These are phyloP conservation scores for Cercospora zeae-maydis DNA, from an alignment of 2,329 filamentous ascomycete genomes.

Conservation along the genomic window DNA sequence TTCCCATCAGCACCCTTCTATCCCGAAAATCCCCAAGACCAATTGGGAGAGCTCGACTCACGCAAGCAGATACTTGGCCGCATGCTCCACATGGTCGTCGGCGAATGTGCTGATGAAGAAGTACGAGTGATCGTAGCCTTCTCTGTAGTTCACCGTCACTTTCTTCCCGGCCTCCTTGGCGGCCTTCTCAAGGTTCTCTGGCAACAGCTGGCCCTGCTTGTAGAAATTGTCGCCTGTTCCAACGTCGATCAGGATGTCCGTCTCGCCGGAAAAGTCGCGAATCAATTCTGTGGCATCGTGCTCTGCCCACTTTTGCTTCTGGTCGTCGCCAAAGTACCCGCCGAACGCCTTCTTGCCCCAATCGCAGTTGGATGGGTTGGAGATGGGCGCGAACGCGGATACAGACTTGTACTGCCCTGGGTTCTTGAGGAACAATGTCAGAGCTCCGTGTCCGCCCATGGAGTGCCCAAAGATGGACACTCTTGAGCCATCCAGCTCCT, in stretches of 20 bases:
- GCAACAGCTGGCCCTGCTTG: constrained; percentile 85
- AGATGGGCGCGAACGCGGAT: constrained; percentile 27
- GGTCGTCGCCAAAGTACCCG: constrained; percentile 77
- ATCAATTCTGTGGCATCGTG: constrained; percentile 92
- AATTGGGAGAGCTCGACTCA: constrained; percentile 15
- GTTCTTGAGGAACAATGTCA: constrained; percentile 89
- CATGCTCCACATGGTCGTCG: constrained; percentile 86
- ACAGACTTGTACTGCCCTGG: constrained; percentile 69
- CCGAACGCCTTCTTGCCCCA: constrained; percentile 96
- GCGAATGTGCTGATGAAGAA: constrained; percentile 91
- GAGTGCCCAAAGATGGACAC: constrained; percentile 89
- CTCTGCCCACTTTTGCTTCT: constrained; percentile 74
- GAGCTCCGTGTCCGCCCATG: constrained; percentile 94
- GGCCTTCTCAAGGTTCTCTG: constrained; percentile 84
- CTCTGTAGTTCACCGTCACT: constrained; percentile 76
- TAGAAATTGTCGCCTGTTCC: constrained; percentile 96
- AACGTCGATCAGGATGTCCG: constrained; percentile 84
- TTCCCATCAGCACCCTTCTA: constrained; percentile 15
- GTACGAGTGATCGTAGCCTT: constrained; percentile 95
- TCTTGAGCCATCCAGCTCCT: constrained; percentile 63
- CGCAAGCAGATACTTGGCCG: constrained; percentile 70
- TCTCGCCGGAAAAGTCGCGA: constrained; percentile 65
- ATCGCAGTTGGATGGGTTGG: constrained; percentile 58
- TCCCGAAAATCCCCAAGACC: neutral
- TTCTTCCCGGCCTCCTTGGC: constrained; percentile 72